Percentiles rank a stretch among this genome's conserved stretches.
These are phyloP conservation scores for Boletales sp. DNA, from an alignment of 768 basidiomycete genomes.

Conservation along the genomic window DNA sequence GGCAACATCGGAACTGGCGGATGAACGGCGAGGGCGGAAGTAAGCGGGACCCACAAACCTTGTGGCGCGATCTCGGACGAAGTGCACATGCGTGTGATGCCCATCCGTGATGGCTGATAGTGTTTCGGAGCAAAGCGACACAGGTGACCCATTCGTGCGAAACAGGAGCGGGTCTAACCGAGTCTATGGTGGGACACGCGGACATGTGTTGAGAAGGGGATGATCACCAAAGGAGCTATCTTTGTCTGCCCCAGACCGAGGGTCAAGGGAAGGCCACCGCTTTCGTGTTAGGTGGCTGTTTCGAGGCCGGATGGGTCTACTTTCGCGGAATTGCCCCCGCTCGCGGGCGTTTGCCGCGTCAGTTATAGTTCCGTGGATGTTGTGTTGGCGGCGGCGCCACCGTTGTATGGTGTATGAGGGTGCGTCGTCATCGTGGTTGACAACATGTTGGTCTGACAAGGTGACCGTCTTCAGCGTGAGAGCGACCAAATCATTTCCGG, in stretches of 20 bases:
- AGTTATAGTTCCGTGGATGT: not conserved
- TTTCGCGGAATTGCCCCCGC: not conserved
- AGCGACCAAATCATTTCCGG: no score
- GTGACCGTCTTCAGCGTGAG: not conserved
- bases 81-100: slow-evolving; percentile 1
- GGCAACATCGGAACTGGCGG: slow-evolving; percentile 1
- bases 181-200: not conserved
- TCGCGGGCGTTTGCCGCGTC: not conserved
- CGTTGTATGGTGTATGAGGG: no score
- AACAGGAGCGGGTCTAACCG: slow-evolving; percentile 4
- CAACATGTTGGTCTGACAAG: no score
- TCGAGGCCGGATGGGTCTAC: not conserved
- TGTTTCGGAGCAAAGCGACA: not conserved
- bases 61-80: slow-evolving; percentile 7
- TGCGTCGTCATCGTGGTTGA: no score
- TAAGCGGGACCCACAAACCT: not conserved
- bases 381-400: no score
- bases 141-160: slow-evolving; percentile 2
- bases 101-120: not conserved
- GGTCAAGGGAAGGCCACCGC: no score
- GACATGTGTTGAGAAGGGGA: not conserved
- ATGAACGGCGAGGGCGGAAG: not conserved
- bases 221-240: slow-evolving; percentile 1
- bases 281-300: not conserved
- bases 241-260: not conserved